These are phyloP conservation scores for Pleurotus giganteus DNA, from an alignment of 768 basidiomycete genomes.

Conservation along the genomic window DNA sequence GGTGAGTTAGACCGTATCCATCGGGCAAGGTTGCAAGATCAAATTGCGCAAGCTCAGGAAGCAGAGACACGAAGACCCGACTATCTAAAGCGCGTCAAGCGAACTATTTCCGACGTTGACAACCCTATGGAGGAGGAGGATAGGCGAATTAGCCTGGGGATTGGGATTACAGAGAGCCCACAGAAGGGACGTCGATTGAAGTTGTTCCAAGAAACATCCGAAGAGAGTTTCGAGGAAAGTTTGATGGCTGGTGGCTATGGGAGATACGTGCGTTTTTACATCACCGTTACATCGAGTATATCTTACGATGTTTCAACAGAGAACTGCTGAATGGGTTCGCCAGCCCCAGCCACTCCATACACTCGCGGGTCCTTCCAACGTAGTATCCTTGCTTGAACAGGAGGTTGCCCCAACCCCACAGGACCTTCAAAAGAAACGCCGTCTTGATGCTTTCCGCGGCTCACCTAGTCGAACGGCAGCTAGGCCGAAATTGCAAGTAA, in stretches of 20 bases:
- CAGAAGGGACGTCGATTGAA: slow-evolving; percentile 69
- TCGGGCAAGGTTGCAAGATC: slow-evolving; percentile 49
- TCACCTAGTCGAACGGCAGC: slow-evolving; percentile 29
- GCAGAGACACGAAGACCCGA: slow-evolving; percentile 68
- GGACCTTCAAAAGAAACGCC: slow-evolving; percentile 63
- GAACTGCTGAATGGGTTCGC: slow-evolving; percentile 61
- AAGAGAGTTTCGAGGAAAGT: slow-evolving; percentile 84
- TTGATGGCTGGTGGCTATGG: slow-evolving; percentile 82
- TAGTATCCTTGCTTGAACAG: slow-evolving; percentile 39
- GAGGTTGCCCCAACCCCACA: slow-evolving; percentile 49
- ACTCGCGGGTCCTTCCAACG: slow-evolving; percentile 39
- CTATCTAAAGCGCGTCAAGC: slow-evolving; percentile 62
- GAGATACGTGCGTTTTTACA: slow-evolving; percentile 54
- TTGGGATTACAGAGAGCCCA: slow-evolving; percentile 71
- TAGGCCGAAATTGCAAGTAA: slow-evolving; percentile 50
- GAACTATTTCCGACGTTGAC: slow-evolving; percentile 43
- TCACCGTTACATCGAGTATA: slow-evolving; percentile 1
- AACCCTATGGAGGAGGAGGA: slow-evolving; percentile 26
- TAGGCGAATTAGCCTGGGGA: slow-evolving; percentile 20
- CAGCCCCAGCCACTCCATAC: slow-evolving; percentile 49
- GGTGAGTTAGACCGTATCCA: slow-evolving; percentile 63
- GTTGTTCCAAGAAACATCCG: slow-evolving; percentile 79
- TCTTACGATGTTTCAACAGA: slow-evolving; percentile 27
- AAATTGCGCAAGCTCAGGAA: slow-evolving; percentile 46
- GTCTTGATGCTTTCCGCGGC: slow-evolving; percentile 66